A percentile compares a stretch with the other conserved stretches of the same genome.
Evolutionary conservation across 2,329 filamentous ascomycete genomes (phyloP).

Genomic region (Ilyonectria robusta): DNA sequence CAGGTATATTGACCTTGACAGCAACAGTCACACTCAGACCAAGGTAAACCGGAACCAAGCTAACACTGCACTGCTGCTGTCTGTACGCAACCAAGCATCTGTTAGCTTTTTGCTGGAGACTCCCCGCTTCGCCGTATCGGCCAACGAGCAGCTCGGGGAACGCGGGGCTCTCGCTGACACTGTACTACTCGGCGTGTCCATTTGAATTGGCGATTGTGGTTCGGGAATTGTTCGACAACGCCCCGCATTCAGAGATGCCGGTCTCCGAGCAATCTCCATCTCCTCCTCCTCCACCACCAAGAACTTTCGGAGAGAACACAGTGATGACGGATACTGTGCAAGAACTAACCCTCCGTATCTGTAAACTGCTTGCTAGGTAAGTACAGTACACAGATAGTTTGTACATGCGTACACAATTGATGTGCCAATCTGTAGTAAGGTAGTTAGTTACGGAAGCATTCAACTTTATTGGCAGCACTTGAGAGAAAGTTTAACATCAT

Average conservation of each 20-base stretch:
- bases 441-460: background rate
- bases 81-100: background rate
- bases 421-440: background rate
- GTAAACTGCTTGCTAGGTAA: background rate
- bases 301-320: conserved; percentile 9
- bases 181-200: background rate
- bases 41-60: background rate
- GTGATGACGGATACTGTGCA: background rate
- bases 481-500: background rate
- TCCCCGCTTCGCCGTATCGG: background rate
- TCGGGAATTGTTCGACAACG: conserved; percentile 15
- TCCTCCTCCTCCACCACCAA: conserved; percentile 2
- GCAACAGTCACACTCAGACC: background rate
- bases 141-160: background rate
- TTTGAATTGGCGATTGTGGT: background rate
- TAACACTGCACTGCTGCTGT: background rate
- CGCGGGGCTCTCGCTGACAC: background rate
- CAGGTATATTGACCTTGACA: background rate
- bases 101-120: background rate
- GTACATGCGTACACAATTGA: background rate
- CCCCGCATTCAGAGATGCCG: conserved; percentile 25
- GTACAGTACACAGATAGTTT: background rate
- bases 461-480: background rate
- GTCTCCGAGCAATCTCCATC: conserved; percentile 32
- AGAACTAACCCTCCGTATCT: background rate